Evolutionary conservation across 768 basidiomycete genomes (phyloP).

Genomic region (Collybiopsis confluens): DNA sequence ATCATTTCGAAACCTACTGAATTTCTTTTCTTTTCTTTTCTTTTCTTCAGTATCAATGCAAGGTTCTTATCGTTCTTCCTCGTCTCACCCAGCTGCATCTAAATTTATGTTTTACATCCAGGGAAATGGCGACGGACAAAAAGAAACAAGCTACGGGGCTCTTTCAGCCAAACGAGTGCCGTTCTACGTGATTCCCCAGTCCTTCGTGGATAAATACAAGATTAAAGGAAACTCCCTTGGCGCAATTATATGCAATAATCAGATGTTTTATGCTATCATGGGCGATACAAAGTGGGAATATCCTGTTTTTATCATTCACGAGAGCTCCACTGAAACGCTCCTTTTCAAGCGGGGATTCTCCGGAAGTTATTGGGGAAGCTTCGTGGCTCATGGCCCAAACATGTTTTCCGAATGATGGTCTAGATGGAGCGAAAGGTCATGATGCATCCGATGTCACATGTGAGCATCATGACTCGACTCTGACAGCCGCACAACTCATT

Average conservation of each 20-base stretch:
- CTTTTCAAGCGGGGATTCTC: constrained; percentile 16
- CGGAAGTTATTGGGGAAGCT: constrained; percentile 22
- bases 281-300: constrained; percentile 20
- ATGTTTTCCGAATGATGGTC: constrained; percentile 18
- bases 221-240: constrained; percentile 18
- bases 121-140: constrained; percentile 19
- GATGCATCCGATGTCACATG: constrained; percentile 18
- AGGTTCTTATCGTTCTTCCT: background rate
- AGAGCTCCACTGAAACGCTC: background rate
- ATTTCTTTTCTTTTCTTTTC: background rate
- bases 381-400: constrained; percentile 20
- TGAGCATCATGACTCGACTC: constrained; percentile 3
- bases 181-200: constrained; percentile 19
- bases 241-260: constrained; percentile 19
- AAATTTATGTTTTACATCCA: background rate
- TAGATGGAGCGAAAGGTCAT: constrained; percentile 19
- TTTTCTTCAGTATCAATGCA: constrained; percentile 1
- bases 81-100: background rate
- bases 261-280: constrained; percentile 25
- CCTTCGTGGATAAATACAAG: constrained; percentile 12
- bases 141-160: constrained; percentile 18
- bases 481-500: constrained; percentile 7
- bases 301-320: background rate
- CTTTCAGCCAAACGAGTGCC: constrained; percentile 21
- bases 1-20: background rate